Base-by-base conservation (phyloP, 2,329 filamentous ascomycete genomes). In the Macrophomina tecta region DNA sequence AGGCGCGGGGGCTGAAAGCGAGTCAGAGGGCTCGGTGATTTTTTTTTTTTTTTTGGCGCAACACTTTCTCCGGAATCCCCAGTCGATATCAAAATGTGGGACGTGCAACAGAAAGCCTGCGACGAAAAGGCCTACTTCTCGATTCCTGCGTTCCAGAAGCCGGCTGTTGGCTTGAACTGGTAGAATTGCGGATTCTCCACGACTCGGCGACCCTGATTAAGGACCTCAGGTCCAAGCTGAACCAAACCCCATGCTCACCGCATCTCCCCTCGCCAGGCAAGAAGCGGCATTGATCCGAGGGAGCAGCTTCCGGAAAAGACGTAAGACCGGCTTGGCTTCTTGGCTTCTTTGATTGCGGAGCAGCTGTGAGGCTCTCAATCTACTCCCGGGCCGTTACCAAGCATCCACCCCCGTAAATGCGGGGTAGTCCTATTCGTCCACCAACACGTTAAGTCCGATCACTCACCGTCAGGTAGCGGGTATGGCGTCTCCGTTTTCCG, bases 281-380 rank as follows among this genome's bases (percentile, higher is more conserved):
- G 46, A 48, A 61, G 16, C 16, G 28, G 55, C 14, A 28, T 5
- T 48, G 45, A 18, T 48, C 45, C 16, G 45, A 11, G 18, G 18
- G 4, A 11, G 7, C 48, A 8, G 36, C 7, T 28, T 49, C 34
- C 32, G 58, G 32, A 38, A 38, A 18, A 4, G 40, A 16, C 3
- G 42, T 16, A n/a, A 38, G n/a, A 16, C 28, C 58, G 58, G 45
- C 58, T 62, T 62, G 58, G 58, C 45, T n/a, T 14, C 56, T 62
- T 49, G 58, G 30, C 58, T 36, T 23, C 11, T 32, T 12, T 62
- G n/a, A 45, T 30, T 12, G 58, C 58, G 38, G 30, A 30, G 12
- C 23, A 32, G 18, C 40, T 9, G 42, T 38, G 42, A 62, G 45
- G 58, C 58, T 62, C 58, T 18, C 32, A 32, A 11, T 48, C 45